These are phyloP conservation scores for Coemansia sp. DNA, from an alignment of 192 early-diverging fungal genomes.

Conservation along the genomic window DNA sequence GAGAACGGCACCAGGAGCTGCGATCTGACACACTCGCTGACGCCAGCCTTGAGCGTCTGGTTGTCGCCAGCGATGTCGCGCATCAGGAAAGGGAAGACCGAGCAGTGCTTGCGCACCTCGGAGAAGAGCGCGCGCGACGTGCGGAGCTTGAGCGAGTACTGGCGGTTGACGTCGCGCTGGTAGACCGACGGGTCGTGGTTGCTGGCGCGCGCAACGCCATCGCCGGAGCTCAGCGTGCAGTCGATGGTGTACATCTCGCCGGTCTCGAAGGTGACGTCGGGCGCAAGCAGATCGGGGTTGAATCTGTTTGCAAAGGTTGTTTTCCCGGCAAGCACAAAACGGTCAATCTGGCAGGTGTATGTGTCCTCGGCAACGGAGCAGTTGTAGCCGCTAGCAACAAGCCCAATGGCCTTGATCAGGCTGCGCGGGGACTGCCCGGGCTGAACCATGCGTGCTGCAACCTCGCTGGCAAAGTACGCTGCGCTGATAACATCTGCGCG, in stretches of 20 bases:
- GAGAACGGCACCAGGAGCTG: slow-evolving; percentile 65
- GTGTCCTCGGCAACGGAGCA: slow-evolving; percentile 70
- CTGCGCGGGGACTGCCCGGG: slow-evolving; percentile 66
- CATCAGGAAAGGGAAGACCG: slow-evolving; percentile 76
- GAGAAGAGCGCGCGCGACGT: slow-evolving; percentile 60
- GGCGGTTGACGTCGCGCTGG: slow-evolving; percentile 71
- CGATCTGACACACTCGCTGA: slow-evolving; percentile 66
- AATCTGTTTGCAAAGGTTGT: slow-evolving; percentile 62
- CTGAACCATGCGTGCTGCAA: slow-evolving; percentile 73
- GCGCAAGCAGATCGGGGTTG: slow-evolving; percentile 58
- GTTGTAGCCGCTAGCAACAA: slow-evolving; percentile 57
- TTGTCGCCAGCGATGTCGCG: slow-evolving; percentile 46
- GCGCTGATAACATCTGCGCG: slow-evolving; percentile 79
- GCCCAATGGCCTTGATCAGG: slow-evolving; percentile 61
- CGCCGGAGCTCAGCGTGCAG: slow-evolving; percentile 65
- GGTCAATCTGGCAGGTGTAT: slow-evolving; percentile 68
- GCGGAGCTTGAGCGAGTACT: slow-evolving; percentile 70
- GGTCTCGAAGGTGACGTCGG: slow-evolving; percentile 67
- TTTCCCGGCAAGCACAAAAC: slow-evolving; percentile 67
- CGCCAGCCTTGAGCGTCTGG: slow-evolving; percentile 56
- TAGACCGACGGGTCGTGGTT: slow-evolving; percentile 61
- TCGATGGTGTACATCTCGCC: slow-evolving; percentile 75
- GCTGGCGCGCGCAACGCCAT: slow-evolving; percentile 58
- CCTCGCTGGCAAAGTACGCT: slow-evolving; percentile 80
- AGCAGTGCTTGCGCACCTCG: slow-evolving; percentile 60